These are phyloP conservation scores for Fusarium avenaceum DNA, from an alignment of 2,329 filamentous ascomycete genomes.

Conservation along the genomic window DNA sequence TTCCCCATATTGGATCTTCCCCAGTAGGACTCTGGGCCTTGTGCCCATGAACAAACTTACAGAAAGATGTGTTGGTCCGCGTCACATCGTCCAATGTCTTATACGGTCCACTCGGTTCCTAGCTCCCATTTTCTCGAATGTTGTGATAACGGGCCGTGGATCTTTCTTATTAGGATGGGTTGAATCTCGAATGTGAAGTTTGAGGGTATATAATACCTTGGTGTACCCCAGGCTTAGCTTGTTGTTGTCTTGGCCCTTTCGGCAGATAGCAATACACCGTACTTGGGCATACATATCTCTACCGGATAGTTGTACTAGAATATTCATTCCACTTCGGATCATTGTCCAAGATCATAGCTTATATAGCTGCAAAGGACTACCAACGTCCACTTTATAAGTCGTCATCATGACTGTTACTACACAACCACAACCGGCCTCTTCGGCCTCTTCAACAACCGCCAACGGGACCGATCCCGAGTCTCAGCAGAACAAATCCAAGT, in stretches of 20 bases:
- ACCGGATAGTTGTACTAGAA: not conserved
- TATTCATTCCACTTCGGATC: not conserved
- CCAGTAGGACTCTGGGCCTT: constrained; percentile 14
- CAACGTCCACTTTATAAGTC: not conserved
- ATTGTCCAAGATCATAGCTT: constrained; percentile 1
- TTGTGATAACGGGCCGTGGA: constrained; percentile 22
- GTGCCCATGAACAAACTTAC: not conserved
- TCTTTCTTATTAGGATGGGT: constrained; percentile 22
- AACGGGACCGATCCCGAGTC: constrained; percentile 58
- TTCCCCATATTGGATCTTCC: constrained; percentile 31
- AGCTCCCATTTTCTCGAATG: constrained; percentile 6
- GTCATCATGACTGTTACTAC: constrained; percentile 16
- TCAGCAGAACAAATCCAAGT: constrained; percentile 51
- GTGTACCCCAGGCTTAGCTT: not conserved
- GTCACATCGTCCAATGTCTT: constrained; percentile 13
- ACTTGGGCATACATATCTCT: not conserved
- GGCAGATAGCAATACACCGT: not conserved
- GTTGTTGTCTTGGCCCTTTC: not conserved
- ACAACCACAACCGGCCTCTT: constrained; percentile 44
- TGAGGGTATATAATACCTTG: constrained; percentile 32
- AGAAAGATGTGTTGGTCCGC: constrained; percentile 24
- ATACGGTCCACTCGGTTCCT: constrained; percentile 9
- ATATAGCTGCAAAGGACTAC: not conserved
- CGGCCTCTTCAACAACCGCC: constrained; percentile 43
- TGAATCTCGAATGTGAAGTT: not conserved